Evolutionary conservation across 2,329 filamentous ascomycete species (phyloP).

Genomic region (Fusarium annulatum): DNA sequence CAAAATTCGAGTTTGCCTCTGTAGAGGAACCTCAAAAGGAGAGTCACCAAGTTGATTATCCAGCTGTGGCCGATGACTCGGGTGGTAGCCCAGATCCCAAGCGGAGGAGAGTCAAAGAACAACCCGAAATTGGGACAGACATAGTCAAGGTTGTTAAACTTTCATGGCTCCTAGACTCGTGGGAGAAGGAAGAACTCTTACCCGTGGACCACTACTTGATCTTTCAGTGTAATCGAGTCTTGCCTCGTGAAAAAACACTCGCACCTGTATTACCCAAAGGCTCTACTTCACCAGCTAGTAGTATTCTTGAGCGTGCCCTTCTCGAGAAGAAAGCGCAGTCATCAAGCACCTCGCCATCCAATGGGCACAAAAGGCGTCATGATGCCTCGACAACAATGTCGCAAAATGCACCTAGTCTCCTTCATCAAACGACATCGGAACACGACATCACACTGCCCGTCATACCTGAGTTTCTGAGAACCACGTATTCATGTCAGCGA

Average conservation of each 20-base stretch:
- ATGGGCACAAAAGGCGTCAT: conserved; percentile 13
- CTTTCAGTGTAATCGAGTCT: conserved; percentile 61
- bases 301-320: conserved; percentile 39
- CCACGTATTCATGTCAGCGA: conserved; percentile 81
- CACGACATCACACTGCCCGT: conserved; percentile 74
- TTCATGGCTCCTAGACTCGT: conserved; percentile 67
- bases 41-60: background rate
- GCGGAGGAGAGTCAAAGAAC: conserved; percentile 28
- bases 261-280: background rate
- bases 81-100: conserved; percentile 26
- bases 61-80: background rate
- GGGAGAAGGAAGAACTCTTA: conserved; percentile 57
- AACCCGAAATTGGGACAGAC: background rate
- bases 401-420: conserved; percentile 55
- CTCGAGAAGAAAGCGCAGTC: conserved; percentile 19
- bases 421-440: conserved; percentile 81
- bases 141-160: conserved; percentile 67
- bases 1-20: conserved; percentile 68
- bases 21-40: conserved; percentile 10
- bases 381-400: conserved; percentile 4
- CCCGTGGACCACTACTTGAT: conserved; percentile 64
- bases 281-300: conserved; percentile 22
- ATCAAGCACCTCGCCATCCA: conserved; percentile 13
- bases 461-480: conserved; percentile 73
- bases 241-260: background rate